Conservation (phyloP, 495 filamentous ascomycete species). For the Penicillium dipodomyicola region DNA sequence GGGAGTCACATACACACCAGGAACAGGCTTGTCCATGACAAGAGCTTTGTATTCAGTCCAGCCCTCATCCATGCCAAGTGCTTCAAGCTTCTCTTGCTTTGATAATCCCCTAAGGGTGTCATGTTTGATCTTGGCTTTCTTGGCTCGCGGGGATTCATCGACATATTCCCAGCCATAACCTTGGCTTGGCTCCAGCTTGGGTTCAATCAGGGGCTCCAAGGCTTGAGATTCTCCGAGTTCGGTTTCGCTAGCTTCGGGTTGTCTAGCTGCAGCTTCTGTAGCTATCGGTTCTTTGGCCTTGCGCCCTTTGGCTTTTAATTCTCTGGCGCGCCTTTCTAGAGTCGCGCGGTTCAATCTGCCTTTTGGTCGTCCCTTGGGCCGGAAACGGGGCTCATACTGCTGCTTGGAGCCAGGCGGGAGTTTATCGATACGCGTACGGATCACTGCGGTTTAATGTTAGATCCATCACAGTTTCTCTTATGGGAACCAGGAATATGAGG, state of each 20-base stretch:
- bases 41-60: constrained; percentile 47
- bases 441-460: constrained; percentile 4
- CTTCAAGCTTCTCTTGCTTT: constrained; percentile 38
- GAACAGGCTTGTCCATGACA: constrained; percentile 36
- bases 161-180: constrained; percentile 4
- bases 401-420: constrained; percentile 8
- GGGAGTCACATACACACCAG: constrained; percentile 54
- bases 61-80: constrained; percentile 43
- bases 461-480: background rate
- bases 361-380: constrained; percentile 2
- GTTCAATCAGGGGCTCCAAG: background rate
- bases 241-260: background rate
- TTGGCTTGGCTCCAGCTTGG: background rate
- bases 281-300: background rate
- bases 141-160: background rate
- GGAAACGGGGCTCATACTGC: background rate
- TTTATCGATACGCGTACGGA: constrained; percentile 6
- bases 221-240: background rate
- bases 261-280: background rate
- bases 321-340: background rate
- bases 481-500: background rate
- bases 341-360: background rate
- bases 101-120: constrained; percentile 32
- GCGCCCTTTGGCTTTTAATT: background rate
- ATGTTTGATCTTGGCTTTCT: constrained; percentile 15